A percentile compares a stretch with the other conserved stretches of the same genome.
phyloP scores from a whole-genome alignment of 2,329 filamentous ascomycete genomes.

The Penicillium sp. region DNA sequence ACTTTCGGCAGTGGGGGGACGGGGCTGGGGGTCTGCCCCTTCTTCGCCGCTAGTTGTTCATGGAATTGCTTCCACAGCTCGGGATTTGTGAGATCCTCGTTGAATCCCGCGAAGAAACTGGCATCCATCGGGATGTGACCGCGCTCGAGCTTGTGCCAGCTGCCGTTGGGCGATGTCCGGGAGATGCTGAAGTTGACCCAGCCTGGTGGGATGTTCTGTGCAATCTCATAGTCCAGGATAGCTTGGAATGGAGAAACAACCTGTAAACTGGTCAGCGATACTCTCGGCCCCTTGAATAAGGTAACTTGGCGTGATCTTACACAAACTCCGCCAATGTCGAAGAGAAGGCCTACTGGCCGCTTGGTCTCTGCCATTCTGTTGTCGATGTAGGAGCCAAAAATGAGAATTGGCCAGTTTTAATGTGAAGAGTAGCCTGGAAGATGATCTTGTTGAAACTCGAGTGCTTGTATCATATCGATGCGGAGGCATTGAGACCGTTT shows the following conservation, averaged over 20 bases:
- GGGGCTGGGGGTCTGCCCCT: constrained; percentile 32
- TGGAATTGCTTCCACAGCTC: constrained; percentile 71
- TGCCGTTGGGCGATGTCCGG: constrained; percentile 74
- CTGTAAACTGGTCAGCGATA: constrained; percentile 53
- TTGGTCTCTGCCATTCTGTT: constrained; percentile 49
- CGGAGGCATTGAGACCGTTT: constrained; percentile 15
- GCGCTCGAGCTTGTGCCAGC: constrained; percentile 87
- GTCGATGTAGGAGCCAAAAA: neutral
- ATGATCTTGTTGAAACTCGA: neutral
- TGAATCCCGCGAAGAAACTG: constrained; percentile 78
- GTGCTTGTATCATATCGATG: constrained; percentile 14
- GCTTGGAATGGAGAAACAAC: constrained; percentile 90
- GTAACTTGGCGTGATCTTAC: constrained; percentile 61
- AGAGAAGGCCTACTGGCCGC: constrained; percentile 76
- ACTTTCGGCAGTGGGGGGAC: constrained; percentile 72
- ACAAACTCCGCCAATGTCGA: constrained; percentile 96
- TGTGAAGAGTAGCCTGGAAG: neutral
- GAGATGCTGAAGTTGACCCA: constrained; percentile 94
- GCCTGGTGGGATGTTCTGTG: constrained; percentile 77
- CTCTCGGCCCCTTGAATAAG: neutral
- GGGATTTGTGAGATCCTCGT: constrained; percentile 70
- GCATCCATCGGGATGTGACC: constrained; percentile 79
- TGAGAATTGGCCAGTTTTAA: neutral
- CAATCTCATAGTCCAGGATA: constrained; percentile 86
- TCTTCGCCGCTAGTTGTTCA: constrained; percentile 40